A percentile compares a stretch with the other conserved stretches of the same genome.
Conservation (phyloP, 192 early-diverging fungal species). For the Dissophora globulifera region DNA sequence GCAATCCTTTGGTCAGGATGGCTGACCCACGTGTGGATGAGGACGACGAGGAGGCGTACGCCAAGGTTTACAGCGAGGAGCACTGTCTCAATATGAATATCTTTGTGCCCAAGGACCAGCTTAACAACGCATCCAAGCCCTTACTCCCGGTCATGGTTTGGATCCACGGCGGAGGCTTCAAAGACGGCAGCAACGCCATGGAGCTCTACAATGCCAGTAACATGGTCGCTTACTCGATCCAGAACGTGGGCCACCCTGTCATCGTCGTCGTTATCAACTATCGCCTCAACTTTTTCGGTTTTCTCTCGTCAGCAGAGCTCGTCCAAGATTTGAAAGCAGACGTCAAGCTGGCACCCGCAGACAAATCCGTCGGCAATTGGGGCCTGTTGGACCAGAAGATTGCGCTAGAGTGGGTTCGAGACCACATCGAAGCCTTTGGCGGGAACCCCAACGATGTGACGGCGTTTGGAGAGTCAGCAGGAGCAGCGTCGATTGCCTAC, state of each 20-base stretch:
- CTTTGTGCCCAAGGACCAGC: slow-evolving; percentile 32
- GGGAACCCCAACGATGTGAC: slow-evolving; percentile 65
- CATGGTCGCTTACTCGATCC: slow-evolving; percentile 18
- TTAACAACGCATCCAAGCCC: slow-evolving; percentile 5
- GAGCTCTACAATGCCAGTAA: slow-evolving; percentile 26
- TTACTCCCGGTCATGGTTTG: slow-evolving; percentile 49
- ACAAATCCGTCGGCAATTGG: slow-evolving; percentile 51
- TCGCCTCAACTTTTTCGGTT: slow-evolving; percentile 52
- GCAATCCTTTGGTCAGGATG: slow-evolving; percentile 26
- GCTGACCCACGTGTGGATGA: slow-evolving; percentile 9
- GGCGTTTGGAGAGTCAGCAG: slow-evolving; percentile 63
- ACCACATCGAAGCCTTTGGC: slow-evolving; percentile 66
- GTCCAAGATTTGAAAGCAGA: slow-evolving; percentile 26
- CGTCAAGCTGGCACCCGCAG: slow-evolving; percentile 7
- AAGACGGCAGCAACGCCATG: slow-evolving; percentile 38
- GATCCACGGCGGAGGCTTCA: slow-evolving; percentile 39
- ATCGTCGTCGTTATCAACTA: slow-evolving; percentile 51
- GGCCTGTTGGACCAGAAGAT: slow-evolving; percentile 64
- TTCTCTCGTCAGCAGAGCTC: slow-evolving; percentile 38
- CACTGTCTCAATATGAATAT: slow-evolving; percentile 64
- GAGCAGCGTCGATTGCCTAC: slow-evolving; percentile 56
- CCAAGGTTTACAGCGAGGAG: slow-evolving; percentile 34
- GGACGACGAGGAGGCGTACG: slow-evolving; percentile 18
- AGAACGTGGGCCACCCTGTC: slow-evolving; percentile 21
- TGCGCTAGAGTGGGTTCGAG: slow-evolving; percentile 66